A percentile compares a stretch with the other conserved stretches of the same genome.
phyloP scores from a whole-genome alignment of 495 filamentous ascomycete species.

The Lophiostoma macrostomum region DNA sequence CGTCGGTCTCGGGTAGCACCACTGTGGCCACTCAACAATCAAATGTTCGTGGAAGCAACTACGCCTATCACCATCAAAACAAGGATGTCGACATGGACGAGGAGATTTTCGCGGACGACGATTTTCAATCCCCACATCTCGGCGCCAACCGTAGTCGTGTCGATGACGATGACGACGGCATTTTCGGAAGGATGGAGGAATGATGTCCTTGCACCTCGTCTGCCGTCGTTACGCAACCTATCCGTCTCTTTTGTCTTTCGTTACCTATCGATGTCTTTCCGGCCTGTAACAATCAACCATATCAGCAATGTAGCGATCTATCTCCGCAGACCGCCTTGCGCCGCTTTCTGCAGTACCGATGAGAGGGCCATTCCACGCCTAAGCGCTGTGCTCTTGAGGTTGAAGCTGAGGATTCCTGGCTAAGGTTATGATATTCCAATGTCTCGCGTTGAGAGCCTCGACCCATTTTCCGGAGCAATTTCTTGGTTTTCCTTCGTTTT shows the following conservation, averaged over 20 bases:
- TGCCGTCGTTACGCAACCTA: background rate
- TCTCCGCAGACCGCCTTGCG: conserved; percentile 29
- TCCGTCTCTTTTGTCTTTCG: conserved; percentile 3
- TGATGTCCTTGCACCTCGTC: conserved; percentile 37
- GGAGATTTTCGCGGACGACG: conserved; percentile 61
- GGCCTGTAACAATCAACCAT: conserved; percentile 24
- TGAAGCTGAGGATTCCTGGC: conserved; percentile 35
- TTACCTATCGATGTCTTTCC: conserved; percentile 12
- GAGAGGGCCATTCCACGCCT: conserved; percentile 24
- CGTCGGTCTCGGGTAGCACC: conserved; percentile 37
- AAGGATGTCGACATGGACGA: conserved; percentile 68
- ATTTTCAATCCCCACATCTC: conserved; percentile 56
- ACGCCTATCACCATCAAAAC: conserved; percentile 41
- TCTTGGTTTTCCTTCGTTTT: background rate
- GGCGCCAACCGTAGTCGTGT: conserved; percentile 57
- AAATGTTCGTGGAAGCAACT: conserved; percentile 44
- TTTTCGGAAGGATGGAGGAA: conserved; percentile 96
- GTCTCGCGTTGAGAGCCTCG: conserved; percentile 34
- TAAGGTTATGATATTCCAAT: conserved; percentile 1
- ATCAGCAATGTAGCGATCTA: conserved; percentile 30
- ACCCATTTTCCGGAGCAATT: conserved; percentile 26
- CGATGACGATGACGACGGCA: conserved; percentile 90
- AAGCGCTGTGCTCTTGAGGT: conserved; percentile 34
- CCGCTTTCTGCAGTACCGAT: conserved; percentile 35
- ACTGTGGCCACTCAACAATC: conserved; percentile 42